These are phyloP conservation scores for Lactarius deliciosus DNA, from an alignment of 768 basidiomycete species.

Conservation along the genomic window DNA sequence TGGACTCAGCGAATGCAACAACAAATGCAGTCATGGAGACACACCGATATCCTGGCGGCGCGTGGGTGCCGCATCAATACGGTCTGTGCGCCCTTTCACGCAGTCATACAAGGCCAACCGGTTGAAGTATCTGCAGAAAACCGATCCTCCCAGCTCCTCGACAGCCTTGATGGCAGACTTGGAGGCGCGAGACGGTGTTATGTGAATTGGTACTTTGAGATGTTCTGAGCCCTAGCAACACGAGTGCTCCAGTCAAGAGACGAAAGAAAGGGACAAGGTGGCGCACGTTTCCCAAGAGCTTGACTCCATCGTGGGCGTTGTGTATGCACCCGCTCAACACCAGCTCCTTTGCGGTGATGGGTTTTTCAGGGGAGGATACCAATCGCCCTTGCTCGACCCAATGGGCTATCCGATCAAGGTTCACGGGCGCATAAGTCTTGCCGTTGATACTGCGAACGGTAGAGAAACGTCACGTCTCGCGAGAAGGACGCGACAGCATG, in stretches of 20 bases:
- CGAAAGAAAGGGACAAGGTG: neutral
- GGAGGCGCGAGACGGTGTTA: conserved; percentile 83
- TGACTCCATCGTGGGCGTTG: conserved; percentile 86
- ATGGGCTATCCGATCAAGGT: conserved; percentile 82
- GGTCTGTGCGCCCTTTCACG: conserved; percentile 68
- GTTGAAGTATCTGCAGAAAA: conserved; percentile 93
- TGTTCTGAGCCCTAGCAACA: conserved; percentile 57
- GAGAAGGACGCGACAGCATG: neutral
- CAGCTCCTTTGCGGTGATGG: conserved; percentile 86
- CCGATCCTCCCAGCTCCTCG: conserved; percentile 75
- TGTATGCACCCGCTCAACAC: conserved; percentile 88
- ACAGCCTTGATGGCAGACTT: conserved; percentile 83
- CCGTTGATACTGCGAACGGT: conserved; percentile 51
- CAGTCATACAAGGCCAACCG: conserved; percentile 77
- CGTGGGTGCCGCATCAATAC: conserved; percentile 76
- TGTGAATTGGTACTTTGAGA: conserved; percentile 69
- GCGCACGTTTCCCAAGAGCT: conserved; percentile 81
- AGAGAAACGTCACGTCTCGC: neutral
- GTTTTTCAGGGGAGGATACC: conserved; percentile 69
- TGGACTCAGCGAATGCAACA: neutral
- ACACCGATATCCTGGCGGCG: conserved; percentile 80
- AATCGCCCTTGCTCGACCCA: conserved; percentile 89
- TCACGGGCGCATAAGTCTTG: conserved; percentile 78
- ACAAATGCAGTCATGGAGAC: conserved; percentile 34
- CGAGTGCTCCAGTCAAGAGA: conserved; percentile 9